phyloP scores from a whole-genome alignment of 2,329 filamentous ascomycete genomes.

The Claviceps sp. region DNA sequence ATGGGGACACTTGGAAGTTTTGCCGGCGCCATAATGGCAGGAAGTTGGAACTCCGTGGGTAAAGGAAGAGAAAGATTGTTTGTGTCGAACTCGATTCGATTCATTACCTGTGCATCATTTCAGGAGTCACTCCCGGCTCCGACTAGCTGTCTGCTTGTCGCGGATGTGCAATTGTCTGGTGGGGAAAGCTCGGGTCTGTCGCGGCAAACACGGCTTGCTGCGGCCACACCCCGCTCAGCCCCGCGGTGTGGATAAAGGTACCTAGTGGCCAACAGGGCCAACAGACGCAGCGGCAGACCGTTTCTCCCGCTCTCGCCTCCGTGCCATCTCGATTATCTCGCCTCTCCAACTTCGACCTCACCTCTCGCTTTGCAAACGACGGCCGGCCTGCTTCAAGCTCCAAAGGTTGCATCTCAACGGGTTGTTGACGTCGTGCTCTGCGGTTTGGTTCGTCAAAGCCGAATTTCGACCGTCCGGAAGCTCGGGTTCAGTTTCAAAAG shows the following conservation, averaged over 20 bases:
- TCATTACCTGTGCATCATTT: background rate
- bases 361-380: background rate
- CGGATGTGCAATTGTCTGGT: background rate
- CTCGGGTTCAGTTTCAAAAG: background rate
- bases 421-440: too few relatives aligned
- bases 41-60: too few relatives aligned
- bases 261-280: too few relatives aligned
- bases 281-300: too few relatives aligned
- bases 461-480: background rate
- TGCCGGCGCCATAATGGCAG: too few relatives aligned
- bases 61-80: too few relatives aligned
- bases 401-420: background rate
- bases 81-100: too few relatives aligned
- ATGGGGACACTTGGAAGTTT: too few relatives aligned
- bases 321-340: too few relatives aligned
- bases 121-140: background rate
- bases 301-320: background rate
- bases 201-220: conserved; percentile 13
- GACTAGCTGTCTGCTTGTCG: background rate
- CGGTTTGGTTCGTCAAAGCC: background rate
- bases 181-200: conserved; percentile 1
- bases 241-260: background rate
- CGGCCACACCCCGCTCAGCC: conserved; percentile 9
- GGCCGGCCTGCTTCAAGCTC: background rate
- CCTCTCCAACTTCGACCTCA: too few relatives aligned